Conservation (phyloP, 2,329 filamentous ascomycete species). For the Endoconidiophora polonica region DNA sequence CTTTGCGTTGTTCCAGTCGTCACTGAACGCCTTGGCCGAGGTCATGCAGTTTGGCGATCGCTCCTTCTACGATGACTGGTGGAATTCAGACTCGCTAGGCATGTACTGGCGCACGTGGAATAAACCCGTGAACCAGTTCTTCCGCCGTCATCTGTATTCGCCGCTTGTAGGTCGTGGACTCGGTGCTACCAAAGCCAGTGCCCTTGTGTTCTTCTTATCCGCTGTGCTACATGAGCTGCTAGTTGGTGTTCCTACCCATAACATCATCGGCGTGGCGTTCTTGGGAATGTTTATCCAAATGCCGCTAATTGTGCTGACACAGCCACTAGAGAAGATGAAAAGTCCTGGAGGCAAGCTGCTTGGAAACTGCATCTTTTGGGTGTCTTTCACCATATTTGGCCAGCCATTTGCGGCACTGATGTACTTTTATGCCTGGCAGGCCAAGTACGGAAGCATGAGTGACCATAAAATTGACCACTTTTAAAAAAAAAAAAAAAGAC, state of each 20-base stretch:
- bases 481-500: too few relatives aligned
- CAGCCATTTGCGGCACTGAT: slow-evolving; percentile 83
- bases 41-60: slow-evolving; percentile 80
- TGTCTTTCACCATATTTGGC: slow-evolving; percentile 87
- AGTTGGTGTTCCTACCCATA: slow-evolving; percentile 88
- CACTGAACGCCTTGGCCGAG: slow-evolving; percentile 81
- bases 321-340: slow-evolving; percentile 62
- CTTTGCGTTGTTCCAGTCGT: slow-evolving; percentile 88
- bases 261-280: slow-evolving; percentile 84
- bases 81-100: slow-evolving; percentile 78
- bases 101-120: slow-evolving; percentile 96
- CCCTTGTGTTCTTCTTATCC: slow-evolving; percentile 74
- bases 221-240: slow-evolving; percentile 82
- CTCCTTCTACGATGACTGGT: slow-evolving; percentile 95
- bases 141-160: slow-evolving; percentile 84
- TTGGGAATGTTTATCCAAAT: slow-evolving; percentile 87
- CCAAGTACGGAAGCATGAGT: slow-evolving; percentile 80
- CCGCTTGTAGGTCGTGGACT: slow-evolving; percentile 76
- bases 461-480: slow-evolving; percentile 17
- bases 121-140: slow-evolving; percentile 91
- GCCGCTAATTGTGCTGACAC: slow-evolving; percentile 68
- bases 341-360: slow-evolving; percentile 60
- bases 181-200: slow-evolving; percentile 51
- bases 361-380: slow-evolving; percentile 91
- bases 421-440: slow-evolving; percentile 98